phyloP scores from a whole-genome alignment of 2,329 filamentous ascomycete genomes.

The Pseudohalonectria lignicola region DNA sequence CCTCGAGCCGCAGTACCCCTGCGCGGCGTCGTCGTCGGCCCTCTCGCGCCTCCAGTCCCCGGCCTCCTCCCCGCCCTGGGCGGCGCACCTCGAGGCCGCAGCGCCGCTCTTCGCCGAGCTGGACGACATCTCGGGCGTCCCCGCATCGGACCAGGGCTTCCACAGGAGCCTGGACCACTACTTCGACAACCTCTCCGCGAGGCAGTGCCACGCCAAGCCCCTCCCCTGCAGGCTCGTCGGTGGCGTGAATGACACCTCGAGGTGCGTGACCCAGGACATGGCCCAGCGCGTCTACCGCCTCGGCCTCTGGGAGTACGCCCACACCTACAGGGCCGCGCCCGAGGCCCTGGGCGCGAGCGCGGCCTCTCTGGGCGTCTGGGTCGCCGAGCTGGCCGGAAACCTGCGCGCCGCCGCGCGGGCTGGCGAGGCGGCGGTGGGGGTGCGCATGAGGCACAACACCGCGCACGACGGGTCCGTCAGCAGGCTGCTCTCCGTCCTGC shows the following conservation, averaged over 20 bases:
- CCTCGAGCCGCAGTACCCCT: constrained; percentile 64
- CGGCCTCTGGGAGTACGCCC: constrained; percentile 72
- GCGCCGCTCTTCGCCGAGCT: constrained; percentile 44
- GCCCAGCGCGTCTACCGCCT: constrained; percentile 64
- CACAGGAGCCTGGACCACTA: constrained; percentile 71
- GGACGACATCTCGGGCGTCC: constrained; percentile 58
- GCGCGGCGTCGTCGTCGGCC: constrained; percentile 34
- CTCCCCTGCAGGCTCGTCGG: constrained; percentile 53
- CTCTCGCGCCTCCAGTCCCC: constrained; percentile 13
- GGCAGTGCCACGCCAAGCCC: constrained; percentile 64
- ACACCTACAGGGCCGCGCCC: constrained; percentile 59
- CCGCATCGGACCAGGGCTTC: constrained; percentile 44
- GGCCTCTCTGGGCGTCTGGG: constrained; percentile 58
- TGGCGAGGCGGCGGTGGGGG: background rate
- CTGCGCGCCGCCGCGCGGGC: constrained; percentile 40
- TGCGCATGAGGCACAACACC: constrained; percentile 59
- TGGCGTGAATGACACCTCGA: constrained; percentile 27
- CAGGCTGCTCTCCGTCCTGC: constrained; percentile 56
- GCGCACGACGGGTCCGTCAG: constrained; percentile 70
- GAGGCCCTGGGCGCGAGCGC: constrained; percentile 51
- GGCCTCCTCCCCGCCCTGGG: constrained; percentile 40
- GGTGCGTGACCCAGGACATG: constrained; percentile 50
- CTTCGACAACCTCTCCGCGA: constrained; percentile 71
- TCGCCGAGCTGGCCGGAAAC: constrained; percentile 59
- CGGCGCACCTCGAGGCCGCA: constrained; percentile 48